Percentiles rank a stretch among this genome's conserved stretches.
These are phyloP conservation scores for Fusarium buharicum DNA, from an alignment of 2,329 filamentous ascomycete genomes.

Conservation along the genomic window DNA sequence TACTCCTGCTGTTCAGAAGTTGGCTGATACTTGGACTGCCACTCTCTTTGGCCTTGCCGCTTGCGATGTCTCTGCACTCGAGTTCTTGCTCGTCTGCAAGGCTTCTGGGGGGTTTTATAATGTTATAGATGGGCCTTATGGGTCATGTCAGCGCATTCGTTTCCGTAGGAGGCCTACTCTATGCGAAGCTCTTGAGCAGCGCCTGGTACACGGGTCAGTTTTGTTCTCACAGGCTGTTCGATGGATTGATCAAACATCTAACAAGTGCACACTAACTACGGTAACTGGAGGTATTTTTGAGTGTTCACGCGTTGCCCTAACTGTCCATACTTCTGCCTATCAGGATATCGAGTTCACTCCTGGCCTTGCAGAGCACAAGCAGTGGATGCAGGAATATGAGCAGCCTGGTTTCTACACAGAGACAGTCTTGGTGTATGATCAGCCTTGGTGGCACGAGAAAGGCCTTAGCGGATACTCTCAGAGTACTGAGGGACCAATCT, in stretches of 20 bases:
- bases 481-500: conserved; percentile 26
- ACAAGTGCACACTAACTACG: conserved; percentile 27
- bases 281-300: conserved; percentile 28
- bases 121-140: conserved; percentile 12
- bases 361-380: conserved; percentile 29
- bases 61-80: conserved; percentile 31
- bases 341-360: conserved; percentile 27
- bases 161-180: conserved; percentile 10
- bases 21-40: conserved; percentile 42
- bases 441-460: conserved; percentile 41
- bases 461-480: conserved; percentile 32
- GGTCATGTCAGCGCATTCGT: conserved; percentile 12
- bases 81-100: conserved; percentile 40
- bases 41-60: conserved; percentile 41
- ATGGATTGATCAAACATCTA: conserved; percentile 30
- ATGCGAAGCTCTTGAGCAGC: conserved; percentile 20
- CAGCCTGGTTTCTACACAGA: conserved; percentile 31
- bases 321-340: conserved; percentile 23
- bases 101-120: conserved; percentile 37
- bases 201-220: conserved; percentile 27
- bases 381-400: conserved; percentile 26
- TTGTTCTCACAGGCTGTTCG: conserved; percentile 27
- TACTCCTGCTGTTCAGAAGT: conserved; percentile 14
- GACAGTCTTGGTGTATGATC: conserved; percentile 28
- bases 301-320: conserved; percentile 32